Percentiles rank a stretch among this genome's conserved stretches.
phyloP scores from a whole-genome alignment of 2,329 filamentous ascomycete species.

The Nothopassalora personata region DNA sequence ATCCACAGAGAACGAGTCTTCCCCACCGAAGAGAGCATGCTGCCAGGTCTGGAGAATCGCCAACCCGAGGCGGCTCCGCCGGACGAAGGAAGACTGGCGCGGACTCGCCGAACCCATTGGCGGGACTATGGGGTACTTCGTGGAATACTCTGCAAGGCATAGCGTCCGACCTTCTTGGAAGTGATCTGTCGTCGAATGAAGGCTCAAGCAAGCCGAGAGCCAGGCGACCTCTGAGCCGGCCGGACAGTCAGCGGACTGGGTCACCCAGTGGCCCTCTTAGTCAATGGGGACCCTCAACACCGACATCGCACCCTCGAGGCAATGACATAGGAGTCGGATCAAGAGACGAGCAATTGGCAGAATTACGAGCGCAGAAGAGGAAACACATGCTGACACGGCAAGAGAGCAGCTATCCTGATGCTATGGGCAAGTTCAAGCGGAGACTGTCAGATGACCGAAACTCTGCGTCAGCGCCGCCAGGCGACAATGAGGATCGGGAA shows the following conservation, averaged over 20 bases:
- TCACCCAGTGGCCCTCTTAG: constrained; percentile 37
- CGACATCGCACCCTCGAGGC: constrained; percentile 31
- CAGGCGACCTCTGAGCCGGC: constrained; percentile 28
- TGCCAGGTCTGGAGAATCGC: neutral
- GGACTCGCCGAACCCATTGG: constrained; percentile 29
- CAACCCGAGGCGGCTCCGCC: constrained; percentile 6
- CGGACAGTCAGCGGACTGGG: constrained; percentile 11
- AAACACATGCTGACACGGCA: constrained; percentile 41
- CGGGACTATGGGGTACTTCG: constrained; percentile 44
- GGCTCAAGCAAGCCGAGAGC: constrained; percentile 22
- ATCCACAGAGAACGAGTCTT: constrained; percentile 22
- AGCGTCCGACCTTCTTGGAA: constrained; percentile 45
- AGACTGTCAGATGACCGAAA: constrained; percentile 61
- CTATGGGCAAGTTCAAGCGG: constrained; percentile 53
- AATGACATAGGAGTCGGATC: constrained; percentile 41
- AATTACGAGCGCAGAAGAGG: constrained; percentile 47
- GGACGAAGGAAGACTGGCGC: constrained; percentile 19
- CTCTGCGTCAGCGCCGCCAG: constrained; percentile 44
- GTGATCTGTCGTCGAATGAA: constrained; percentile 26
- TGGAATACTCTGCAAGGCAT: constrained; percentile 47
- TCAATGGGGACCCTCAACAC: constrained; percentile 44
- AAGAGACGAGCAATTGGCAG: constrained; percentile 42
- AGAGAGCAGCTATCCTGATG: constrained; percentile 39
- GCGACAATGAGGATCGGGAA: constrained; percentile 61
- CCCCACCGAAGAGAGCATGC: constrained; percentile 6